Percentiles rank a stretch among this genome's conserved stretches.
These are phyloP conservation scores for Nymphaea colorata DNA, from an alignment of 164 flowering plant species.

Conservation along the genomic window DNA sequence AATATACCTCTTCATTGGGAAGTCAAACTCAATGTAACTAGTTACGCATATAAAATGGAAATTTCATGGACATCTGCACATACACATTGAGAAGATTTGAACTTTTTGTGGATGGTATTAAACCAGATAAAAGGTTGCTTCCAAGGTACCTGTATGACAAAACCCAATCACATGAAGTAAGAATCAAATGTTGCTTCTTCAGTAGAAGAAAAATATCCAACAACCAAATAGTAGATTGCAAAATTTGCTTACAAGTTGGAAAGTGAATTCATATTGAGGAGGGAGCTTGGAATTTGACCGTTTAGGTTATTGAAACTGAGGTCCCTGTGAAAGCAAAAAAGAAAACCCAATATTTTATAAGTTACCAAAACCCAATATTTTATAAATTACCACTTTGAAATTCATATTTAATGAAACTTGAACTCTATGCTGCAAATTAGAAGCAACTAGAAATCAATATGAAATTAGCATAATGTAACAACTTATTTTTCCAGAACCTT, in stretches of 20 bases:
- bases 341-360: neutral
- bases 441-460: too few species aligned
- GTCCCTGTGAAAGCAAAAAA: conserved; percentile 34
- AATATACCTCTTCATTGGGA: too few species aligned
- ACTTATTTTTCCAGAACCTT: too few species aligned
- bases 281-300: conserved; percentile 41
- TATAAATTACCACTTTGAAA: too few species aligned
- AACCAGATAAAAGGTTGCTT: conserved; percentile 49
- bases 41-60: too few species aligned
- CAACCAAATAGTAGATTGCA: neutral
- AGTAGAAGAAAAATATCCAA: neutral
- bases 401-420: too few species aligned
- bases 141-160: conserved; percentile 59
- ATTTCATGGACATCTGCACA: conserved; percentile 9
- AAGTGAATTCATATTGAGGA: conserved; percentile 46
- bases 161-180: neutral
- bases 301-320: conserved; percentile 69
- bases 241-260: conserved; percentile 38
- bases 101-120: conserved; percentile 37
- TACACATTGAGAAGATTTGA: conserved; percentile 37
- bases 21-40: too few species aligned
- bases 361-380: neutral
- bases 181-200: neutral
- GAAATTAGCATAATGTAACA: too few species aligned
- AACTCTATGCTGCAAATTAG: too few species aligned